A percentile compares a stretch with the other conserved stretches of the same genome.
phyloP scores from a whole-genome alignment of 805 yeast genomes.

The Ogataea corticis region DNA sequence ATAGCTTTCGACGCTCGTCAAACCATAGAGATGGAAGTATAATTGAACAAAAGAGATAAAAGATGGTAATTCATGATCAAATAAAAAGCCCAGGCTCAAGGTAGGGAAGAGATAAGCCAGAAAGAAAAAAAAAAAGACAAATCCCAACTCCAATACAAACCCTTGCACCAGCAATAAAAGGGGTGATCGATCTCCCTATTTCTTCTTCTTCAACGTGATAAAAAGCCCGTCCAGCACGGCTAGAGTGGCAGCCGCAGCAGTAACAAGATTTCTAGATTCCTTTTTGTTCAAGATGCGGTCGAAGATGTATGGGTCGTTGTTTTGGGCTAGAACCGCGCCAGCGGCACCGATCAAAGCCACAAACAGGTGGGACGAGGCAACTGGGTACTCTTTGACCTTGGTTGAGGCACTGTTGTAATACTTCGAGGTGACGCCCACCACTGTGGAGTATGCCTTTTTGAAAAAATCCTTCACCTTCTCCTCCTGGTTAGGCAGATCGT shows the following conservation, averaged over 20 bases:
- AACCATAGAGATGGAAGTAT: no score
- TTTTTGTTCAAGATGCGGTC: conserved; percentile 12
- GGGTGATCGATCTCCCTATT: neutral
- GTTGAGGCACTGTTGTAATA: conserved; percentile 15
- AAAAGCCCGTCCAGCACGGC: conserved; percentile 21
- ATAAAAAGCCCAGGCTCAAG: neutral
- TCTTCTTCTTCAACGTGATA: conserved; percentile 20
- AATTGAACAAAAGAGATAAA: no score
- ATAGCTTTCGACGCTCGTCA: no score
- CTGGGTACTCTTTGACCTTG: conserved; percentile 23
- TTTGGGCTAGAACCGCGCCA: conserved; percentile 17
- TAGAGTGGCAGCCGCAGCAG: conserved; percentile 16
- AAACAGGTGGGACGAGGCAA: conserved; percentile 24
- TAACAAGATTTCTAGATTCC: conserved; percentile 11
- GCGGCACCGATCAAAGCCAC: conserved; percentile 23
- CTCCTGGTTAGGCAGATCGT: conserved; percentile 22
- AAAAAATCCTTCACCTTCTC: conserved; percentile 18
- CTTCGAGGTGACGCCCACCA: conserved; percentile 12
- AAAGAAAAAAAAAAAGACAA: neutral
- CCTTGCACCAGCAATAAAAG: neutral
- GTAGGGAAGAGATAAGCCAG: neutral
- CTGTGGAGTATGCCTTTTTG: conserved; percentile 12
- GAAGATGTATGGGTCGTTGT: conserved; percentile 18
- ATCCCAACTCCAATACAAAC: neutral
- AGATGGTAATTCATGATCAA: no score